A percentile compares a stretch with the other conserved stretches of the same genome.
phyloP scores from a whole-genome alignment of 495 filamentous ascomycete species.

The Alectoria sarmentosa region DNA sequence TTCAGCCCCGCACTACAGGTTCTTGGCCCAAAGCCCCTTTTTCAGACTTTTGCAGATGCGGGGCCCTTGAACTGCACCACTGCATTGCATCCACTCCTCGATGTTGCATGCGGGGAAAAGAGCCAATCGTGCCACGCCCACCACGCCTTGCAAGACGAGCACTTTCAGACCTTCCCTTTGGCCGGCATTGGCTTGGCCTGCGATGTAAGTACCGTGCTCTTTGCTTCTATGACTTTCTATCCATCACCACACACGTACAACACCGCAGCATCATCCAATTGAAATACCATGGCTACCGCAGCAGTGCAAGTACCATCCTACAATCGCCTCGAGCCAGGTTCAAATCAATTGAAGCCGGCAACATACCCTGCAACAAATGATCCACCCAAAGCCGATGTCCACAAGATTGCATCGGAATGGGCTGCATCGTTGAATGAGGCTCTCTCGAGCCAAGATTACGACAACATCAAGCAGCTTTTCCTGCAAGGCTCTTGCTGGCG shows the following conservation, averaged over 20 bases:
- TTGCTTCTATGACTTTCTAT: neutral
- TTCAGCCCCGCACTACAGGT: too few species aligned
- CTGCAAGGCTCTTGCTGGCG: slow-evolving; percentile 46
- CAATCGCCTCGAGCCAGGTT: slow-evolving; percentile 54
- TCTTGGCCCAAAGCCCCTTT: too few species aligned
- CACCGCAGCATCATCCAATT: neutral
- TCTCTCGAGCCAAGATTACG: slow-evolving; percentile 34
- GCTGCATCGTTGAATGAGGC: slow-evolving; percentile 43
- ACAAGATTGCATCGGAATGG: slow-evolving; percentile 37
- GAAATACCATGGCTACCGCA: slow-evolving; percentile 23
- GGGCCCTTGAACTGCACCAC: neutral
- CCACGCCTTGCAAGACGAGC: neutral
- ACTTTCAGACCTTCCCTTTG: neutral
- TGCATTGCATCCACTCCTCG: neutral
- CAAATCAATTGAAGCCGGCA: slow-evolving; percentile 42
- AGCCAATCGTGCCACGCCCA: neutral
- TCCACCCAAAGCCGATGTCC: slow-evolving; percentile 37
- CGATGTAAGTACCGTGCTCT: neutral
- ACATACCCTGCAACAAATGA: slow-evolving; percentile 15
- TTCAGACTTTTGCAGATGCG: too few species aligned
- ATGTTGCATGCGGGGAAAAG: neutral
- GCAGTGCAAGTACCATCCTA: slow-evolving; percentile 35
- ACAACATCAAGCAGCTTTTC: slow-evolving; percentile 36
- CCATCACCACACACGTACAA: neutral
- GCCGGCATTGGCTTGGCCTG: neutral